phyloP scores from a whole-genome alignment of 202 grass and related monocot species.

The Elaeis oleifera region DNA sequence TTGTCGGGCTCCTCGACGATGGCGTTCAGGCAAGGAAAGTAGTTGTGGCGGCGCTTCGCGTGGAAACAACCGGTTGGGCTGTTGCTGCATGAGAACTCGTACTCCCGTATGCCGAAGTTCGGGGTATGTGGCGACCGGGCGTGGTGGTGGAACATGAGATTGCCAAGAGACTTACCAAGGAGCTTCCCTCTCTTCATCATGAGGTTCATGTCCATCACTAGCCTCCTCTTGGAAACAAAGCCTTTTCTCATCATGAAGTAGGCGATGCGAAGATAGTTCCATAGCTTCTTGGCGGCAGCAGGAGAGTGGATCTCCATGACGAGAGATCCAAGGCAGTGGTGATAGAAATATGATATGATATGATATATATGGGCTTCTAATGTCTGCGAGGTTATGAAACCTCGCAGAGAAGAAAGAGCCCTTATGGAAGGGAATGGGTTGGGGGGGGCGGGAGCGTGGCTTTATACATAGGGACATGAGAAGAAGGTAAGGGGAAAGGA shows the following conservation, averaged over 20 bases:
- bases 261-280: conserved; percentile 54
- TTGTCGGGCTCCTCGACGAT: conserved; percentile 8
- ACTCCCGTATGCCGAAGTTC: conserved; percentile 36
- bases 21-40: conserved; percentile 60
- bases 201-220: conserved; percentile 53
- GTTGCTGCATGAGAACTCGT: conserved; percentile 94
- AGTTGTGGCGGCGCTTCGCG: conserved; percentile 41
- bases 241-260: conserved; percentile 86
- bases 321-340: too few relatives aligned
- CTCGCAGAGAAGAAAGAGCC: conserved; percentile 7
- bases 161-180: conserved; percentile 38
- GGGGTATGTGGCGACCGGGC: neutral
- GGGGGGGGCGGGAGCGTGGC: neutral
- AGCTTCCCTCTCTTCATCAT: conserved; percentile 55
- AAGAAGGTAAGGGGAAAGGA: neutral
- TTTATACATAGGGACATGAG: neutral
- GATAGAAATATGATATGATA: too few relatives aligned
- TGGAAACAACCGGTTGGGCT: conserved; percentile 33
- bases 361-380: neutral
- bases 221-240: conserved; percentile 58
- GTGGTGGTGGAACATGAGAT: conserved; percentile 36
- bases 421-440: neutral
- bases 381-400: conserved; percentile 10
- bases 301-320: conserved; percentile 41
- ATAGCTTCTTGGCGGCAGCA: conserved; percentile 43